A percentile compares a stretch with the other conserved stretches of the same genome.
Evolutionary conservation across 2,329 filamentous ascomycete species (phyloP).

Genomic region (Neocatenulostroma microsporum): DNA sequence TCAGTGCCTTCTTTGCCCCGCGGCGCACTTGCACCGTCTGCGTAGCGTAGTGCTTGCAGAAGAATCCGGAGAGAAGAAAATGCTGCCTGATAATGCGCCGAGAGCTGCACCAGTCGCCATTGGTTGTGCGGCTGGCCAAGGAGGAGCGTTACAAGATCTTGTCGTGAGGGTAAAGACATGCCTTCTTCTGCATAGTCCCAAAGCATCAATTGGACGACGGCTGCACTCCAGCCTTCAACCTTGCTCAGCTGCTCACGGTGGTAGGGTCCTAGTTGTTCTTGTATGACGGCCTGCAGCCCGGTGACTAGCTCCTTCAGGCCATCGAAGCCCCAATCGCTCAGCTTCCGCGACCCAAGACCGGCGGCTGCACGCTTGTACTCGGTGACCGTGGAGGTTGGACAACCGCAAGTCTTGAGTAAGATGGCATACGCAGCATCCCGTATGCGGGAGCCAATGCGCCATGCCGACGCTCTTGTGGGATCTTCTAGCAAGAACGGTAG

Average conservation of each 20-base stretch:
- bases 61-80: slow-evolving; percentile 39
- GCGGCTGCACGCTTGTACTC: slow-evolving; percentile 34
- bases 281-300: not conserved
- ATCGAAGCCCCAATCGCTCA: slow-evolving; percentile 2
- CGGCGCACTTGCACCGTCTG: not conserved
- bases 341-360: slow-evolving; percentile 13
- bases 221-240: slow-evolving; percentile 18
- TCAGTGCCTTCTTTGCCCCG: not conserved
- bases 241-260: too few relatives aligned
- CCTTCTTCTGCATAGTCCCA: slow-evolving; percentile 9
- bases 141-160: slow-evolving; percentile 19
- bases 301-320: slow-evolving; percentile 2
- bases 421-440: slow-evolving; percentile 35
- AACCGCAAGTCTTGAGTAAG: slow-evolving; percentile 13
- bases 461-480: slow-evolving; percentile 35
- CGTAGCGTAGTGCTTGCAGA: slow-evolving; percentile 27
- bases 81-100: slow-evolving; percentile 34
- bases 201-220: slow-evolving; percentile 15
- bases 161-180: slow-evolving; percentile 12
- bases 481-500: slow-evolving; percentile 55
- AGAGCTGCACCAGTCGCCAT: slow-evolving; percentile 35
- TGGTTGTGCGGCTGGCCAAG: slow-evolving; percentile 26
- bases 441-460: slow-evolving; percentile 31
- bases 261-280: too few relatives aligned
- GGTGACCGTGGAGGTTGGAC: slow-evolving; percentile 17